phyloP scores from a whole-genome alignment of 2,329 filamentous ascomycete genomes.

The Uncinocarpus reesii region DNA sequence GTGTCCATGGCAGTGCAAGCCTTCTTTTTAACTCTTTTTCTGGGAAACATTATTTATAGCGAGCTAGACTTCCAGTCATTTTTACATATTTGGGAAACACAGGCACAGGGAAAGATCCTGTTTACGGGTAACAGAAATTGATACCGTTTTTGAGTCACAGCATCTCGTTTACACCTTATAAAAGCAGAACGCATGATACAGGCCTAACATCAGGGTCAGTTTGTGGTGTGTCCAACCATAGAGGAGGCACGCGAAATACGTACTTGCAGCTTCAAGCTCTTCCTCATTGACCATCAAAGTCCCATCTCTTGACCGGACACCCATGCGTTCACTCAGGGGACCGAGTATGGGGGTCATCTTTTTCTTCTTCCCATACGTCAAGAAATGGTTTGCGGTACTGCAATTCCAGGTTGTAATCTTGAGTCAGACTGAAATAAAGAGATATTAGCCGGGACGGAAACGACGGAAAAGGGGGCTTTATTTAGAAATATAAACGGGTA shows the following conservation, averaged over 20 bases:
- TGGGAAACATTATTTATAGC: no score
- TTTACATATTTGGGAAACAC: no score
- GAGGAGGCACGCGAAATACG: conserved; percentile 19
- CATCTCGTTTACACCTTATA: conserved; percentile 84
- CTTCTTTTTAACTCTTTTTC: no score
- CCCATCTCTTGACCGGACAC: conserved; percentile 63
- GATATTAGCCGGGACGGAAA: not conserved
- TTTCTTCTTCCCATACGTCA: conserved; percentile 87
- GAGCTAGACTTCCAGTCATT: no score
- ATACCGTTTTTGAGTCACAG: no score
- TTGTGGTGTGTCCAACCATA: not conserved
- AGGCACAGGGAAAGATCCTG: no score
- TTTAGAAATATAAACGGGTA: not conserved
- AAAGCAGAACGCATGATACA: conserved; percentile 94
- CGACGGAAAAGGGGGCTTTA: not conserved
- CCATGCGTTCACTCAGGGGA: conserved; percentile 88
- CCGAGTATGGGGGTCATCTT: conserved; percentile 72
- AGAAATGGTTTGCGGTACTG: conserved; percentile 86
- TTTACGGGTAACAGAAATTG: no score
- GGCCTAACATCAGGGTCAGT: conserved; percentile 35
- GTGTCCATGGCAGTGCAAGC: no score
- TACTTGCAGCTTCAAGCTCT: conserved; percentile 79
- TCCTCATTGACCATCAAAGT: conserved; percentile 63
- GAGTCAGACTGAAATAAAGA: conserved; percentile 50
- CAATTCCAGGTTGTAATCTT: conserved; percentile 92